phyloP scores from a whole-genome alignment of 2,329 filamentous ascomycete genomes.

The Colletotrichum musae region DNA sequence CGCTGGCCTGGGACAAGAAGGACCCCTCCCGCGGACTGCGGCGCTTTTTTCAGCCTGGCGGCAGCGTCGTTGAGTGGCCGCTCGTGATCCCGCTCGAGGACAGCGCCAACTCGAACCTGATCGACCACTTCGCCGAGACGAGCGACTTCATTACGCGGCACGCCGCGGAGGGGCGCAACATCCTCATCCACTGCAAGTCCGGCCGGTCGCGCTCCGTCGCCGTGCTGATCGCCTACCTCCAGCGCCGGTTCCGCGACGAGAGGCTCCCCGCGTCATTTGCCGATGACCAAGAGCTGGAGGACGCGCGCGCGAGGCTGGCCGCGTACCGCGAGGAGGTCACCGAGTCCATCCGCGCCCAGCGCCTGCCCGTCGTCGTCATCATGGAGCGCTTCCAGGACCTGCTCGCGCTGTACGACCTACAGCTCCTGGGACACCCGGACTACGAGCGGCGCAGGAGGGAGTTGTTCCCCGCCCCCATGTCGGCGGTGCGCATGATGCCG shows the following conservation, averaged over 20 bases:
- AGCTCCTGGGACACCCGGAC: slow-evolving; percentile 17
- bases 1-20: slow-evolving; percentile 20
- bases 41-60: slow-evolving; percentile 1
- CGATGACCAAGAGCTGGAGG: background rate
- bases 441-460: background rate
- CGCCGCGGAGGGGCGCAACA: slow-evolving; percentile 7
- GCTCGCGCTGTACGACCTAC: slow-evolving; percentile 19
- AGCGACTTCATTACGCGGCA: slow-evolving; percentile 6
- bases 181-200: slow-evolving; percentile 26
- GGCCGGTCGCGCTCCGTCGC: slow-evolving; percentile 26
- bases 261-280: background rate
- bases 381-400: slow-evolving; percentile 32
- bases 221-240: slow-evolving; percentile 26
- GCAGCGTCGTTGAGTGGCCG: slow-evolving; percentile 16
- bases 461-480: slow-evolving; percentile 9
- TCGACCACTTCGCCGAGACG: slow-evolving; percentile 21
- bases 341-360: slow-evolving; percentile 11
- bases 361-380: slow-evolving; percentile 21
- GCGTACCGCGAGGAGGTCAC: slow-evolving; percentile 15
- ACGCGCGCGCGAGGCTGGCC: background rate
- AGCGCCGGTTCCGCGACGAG: slow-evolving; percentile 4
- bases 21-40: background rate
- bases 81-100: slow-evolving; percentile 31
- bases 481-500: slow-evolving; percentile 13
- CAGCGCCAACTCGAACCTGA: slow-evolving; percentile 30